These are phyloP conservation scores for Acrocalymma vagum DNA, from an alignment of 2,329 filamentous ascomycete species.

Conservation along the genomic window DNA sequence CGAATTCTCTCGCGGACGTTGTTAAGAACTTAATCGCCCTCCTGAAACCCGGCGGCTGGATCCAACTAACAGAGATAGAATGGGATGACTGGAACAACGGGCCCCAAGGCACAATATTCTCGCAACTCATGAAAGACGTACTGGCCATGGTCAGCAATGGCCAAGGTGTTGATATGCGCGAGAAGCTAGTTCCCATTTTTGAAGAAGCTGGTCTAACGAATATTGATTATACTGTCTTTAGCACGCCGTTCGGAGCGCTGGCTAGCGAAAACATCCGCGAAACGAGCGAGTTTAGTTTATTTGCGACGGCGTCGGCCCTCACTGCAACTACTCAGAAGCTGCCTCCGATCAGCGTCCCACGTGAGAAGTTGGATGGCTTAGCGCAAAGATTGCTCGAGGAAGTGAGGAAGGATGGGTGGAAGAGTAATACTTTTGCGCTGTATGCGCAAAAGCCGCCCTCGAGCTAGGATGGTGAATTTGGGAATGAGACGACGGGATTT, in stretches of 20 bases:
- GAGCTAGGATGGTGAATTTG: too few species aligned
- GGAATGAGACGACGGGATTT: too few species aligned
- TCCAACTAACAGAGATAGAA: slow-evolving; percentile 20
- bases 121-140: slow-evolving; percentile 14
- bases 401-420: slow-evolving; percentile 11
- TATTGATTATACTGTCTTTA: slow-evolving; percentile 14
- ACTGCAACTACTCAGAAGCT: slow-evolving; percentile 18
- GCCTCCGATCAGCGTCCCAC: slow-evolving; percentile 11
- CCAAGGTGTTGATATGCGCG: slow-evolving; percentile 17
- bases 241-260: slow-evolving; percentile 8
- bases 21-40: slow-evolving; percentile 16
- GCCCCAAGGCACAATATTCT: slow-evolving; percentile 7
- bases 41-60: slow-evolving; percentile 22
- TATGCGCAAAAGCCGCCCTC: slow-evolving; percentile 17
- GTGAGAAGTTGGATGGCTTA: slow-evolving; percentile 15
- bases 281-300: slow-evolving; percentile 17
- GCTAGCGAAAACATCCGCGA: slow-evolving; percentile 13
- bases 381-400: slow-evolving; percentile 16
- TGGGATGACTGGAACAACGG: slow-evolving; percentile 18
- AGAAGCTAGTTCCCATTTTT: slow-evolving; percentile 16
- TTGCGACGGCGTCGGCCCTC: slow-evolving; percentile 15
- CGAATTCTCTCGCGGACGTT: slow-evolving; percentile 10
- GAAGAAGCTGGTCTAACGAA: slow-evolving; percentile 14
- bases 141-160: slow-evolving; percentile 17
- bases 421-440: slow-evolving; percentile 9